Base-by-base conservation (phyloP, 1,284 basidiomycete genomes). In the Ganoderma multipileum region DNA sequence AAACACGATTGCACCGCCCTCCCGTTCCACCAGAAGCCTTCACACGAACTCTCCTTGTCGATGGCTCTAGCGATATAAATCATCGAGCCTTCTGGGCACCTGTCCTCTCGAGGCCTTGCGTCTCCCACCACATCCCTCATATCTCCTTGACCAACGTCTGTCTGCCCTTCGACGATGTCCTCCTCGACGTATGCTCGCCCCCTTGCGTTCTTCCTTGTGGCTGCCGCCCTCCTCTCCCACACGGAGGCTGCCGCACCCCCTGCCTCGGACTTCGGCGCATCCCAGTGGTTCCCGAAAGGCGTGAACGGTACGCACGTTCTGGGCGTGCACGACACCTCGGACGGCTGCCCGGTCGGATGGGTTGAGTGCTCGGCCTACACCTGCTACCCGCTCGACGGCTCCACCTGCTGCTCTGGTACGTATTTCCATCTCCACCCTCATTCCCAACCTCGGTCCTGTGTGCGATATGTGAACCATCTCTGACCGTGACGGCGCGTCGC, bases 361-460 rank as follows among this genome's bases (percentile, higher is more conserved):
- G 65, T 52, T 2, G 61, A 55, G 23, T 73, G 72, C 63, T 73
- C 72, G 2, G 28, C 55, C 12, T 18, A 8, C 11, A 70, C 72
- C 16, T 73, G 72, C 67, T 73, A 71, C 61, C 72, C 72, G 2
- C 68, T 69, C 66, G 70, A 71, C 62, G 71, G 71, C 4, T 58
- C 72, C 18, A 55, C 66, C 30, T 73, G 72, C 47, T 73, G 72
- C 68, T 65, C 64, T 14, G 66, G 72, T 73, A 30, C 20, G 67
- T 63, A 11, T 8, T 23, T 23, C 14, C 16, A 23, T 0, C 44
- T 28, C 28, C 12, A 2, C n/a, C 12, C 28, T 11, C 41, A n/a
- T 16, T 59, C 50, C 44, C 16, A 9, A 12, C 47, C 23, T 26
- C 23, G 16, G 20, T 42, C 41, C 41, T 42, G 4, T 42, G 1